phyloP scores from a whole-genome alignment of 192 early-diverging fungal species.

The Coemansia sp. region DNA sequence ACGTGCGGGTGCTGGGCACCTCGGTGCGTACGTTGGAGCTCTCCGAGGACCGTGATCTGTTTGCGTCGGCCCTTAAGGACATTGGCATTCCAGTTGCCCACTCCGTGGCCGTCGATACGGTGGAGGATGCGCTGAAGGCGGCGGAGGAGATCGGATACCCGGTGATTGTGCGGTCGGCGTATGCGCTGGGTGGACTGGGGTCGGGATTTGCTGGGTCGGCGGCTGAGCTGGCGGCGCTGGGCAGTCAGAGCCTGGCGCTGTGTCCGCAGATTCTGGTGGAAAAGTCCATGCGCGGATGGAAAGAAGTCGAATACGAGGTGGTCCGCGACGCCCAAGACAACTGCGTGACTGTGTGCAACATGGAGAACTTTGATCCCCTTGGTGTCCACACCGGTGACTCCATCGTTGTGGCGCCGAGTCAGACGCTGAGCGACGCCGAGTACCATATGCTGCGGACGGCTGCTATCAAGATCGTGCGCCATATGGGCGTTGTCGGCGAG shows the following conservation, averaged over 20 bases:
- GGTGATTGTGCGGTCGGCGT: constrained; percentile 93
- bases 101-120: constrained; percentile 83
- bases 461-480: constrained; percentile 93
- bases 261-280: constrained; percentile 95
- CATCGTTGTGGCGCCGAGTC: constrained; percentile 96
- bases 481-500: constrained; percentile 96
- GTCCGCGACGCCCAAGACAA: constrained; percentile 96
- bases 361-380: constrained; percentile 99
- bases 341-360: constrained; percentile 99
- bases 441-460: constrained; percentile 94
- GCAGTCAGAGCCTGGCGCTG: constrained; percentile 81
- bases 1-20: constrained; percentile 93
- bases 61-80: constrained; percentile 84
- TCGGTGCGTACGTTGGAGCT: constrained; percentile 89
- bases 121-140: constrained; percentile 82
- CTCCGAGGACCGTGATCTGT: constrained; percentile 94
- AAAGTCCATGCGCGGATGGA: constrained; percentile 97
- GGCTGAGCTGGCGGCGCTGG: constrained; percentile 70
- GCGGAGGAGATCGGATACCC: constrained; percentile 88
- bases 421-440: constrained; percentile 95
- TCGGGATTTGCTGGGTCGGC: constrained; percentile 88
- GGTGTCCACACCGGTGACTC: constrained; percentile 98
- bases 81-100: constrained; percentile 81
- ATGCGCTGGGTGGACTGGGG: constrained; percentile 93
- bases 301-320: constrained; percentile 99